Percentiles rank a stretch among this genome's conserved stretches.
These are phyloP conservation scores for Papilionanthe hybrid DNA, from an alignment of 116 monocot genomes.

Conservation along the genomic window DNA sequence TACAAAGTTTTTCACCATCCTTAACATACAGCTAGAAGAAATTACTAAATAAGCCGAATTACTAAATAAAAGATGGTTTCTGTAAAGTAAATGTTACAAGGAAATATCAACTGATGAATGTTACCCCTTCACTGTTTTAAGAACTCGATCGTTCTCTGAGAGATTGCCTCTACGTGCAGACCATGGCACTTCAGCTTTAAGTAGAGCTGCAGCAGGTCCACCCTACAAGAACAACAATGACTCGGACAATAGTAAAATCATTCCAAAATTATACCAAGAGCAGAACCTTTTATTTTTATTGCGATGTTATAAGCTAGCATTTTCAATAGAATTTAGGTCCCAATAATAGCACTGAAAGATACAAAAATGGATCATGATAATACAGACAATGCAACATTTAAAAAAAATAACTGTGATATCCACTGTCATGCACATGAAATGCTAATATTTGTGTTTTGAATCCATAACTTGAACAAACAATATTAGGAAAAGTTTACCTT, in stretches of 20 bases:
- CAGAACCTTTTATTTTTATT: background rate
- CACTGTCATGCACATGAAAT: background rate
- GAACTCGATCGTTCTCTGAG: constrained; percentile 72
- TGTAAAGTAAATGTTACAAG: background rate
- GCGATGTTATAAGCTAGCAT: background rate
- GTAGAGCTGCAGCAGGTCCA: constrained; percentile 43
- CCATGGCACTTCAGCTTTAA: constrained; percentile 97
- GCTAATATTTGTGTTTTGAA: background rate
- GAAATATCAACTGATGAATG: background rate
- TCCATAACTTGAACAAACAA: background rate
- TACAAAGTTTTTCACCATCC: too few relatives aligned
- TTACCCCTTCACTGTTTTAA: constrained; percentile 97
- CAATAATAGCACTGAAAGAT: background rate
- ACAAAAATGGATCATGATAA: background rate
- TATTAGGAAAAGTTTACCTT: background rate
- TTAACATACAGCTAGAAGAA: too few relatives aligned
- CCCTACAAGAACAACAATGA: background rate
- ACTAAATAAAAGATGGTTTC: background rate
- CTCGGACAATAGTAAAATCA: background rate
- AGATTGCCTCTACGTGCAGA: constrained; percentile 61
- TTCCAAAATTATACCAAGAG: background rate
- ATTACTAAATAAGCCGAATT: background rate
- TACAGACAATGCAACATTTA: background rate
- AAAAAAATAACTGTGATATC: background rate
- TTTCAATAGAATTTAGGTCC: background rate